Evolutionary conservation across 2,329 filamentous ascomycete species (phyloP), one percentile per base, ranked within the genome.

Genomic region (Penicillium brasilianum): DNA sequence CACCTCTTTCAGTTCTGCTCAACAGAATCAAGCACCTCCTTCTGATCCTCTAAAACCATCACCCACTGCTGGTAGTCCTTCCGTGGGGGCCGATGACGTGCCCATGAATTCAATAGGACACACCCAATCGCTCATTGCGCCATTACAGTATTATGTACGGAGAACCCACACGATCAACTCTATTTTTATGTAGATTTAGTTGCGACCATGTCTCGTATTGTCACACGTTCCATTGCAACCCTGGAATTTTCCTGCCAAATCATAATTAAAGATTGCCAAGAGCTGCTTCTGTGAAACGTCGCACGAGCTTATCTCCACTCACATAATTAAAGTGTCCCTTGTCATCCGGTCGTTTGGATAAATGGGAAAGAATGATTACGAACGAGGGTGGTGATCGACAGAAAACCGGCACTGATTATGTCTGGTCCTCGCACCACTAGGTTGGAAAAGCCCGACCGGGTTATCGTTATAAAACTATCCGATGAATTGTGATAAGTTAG

Each of bases 251-350:
- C 25, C 25, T 16, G 32, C 30, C 28, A 37, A 55, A 61, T 63
- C 46, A 32, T 56, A 67, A 71, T 66, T 68, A 72, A 71, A 71
- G 67, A 60, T 72, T 70, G 69, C 68, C 70, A 72, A 72, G 68
- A 61, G 54, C 55, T 62, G 51, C 54, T 62, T 67, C 60, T 64
- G 72, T 75, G 73, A 72, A 74, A 75, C 72, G 71, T 74, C 69
- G 68, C 72, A 73, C 72, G 72, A 74, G 72, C 71, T 74, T 72
- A 75, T 74, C 73, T 73, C 72, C 73, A 73, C 71, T 70, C 72
- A 68, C 68, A 74, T 71, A 72, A 72, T 75, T 71, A 72, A 71
- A 59, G 67, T 73, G 65, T 66, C 39, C 36, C 60, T 57, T 58
- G 61, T 59, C 48, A 37, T 48, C 44, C 14, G 49, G 49, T 51